Conservation (phyloP, 1,284 basidiomycete genomes). For the Puccinia triticina region DNA sequence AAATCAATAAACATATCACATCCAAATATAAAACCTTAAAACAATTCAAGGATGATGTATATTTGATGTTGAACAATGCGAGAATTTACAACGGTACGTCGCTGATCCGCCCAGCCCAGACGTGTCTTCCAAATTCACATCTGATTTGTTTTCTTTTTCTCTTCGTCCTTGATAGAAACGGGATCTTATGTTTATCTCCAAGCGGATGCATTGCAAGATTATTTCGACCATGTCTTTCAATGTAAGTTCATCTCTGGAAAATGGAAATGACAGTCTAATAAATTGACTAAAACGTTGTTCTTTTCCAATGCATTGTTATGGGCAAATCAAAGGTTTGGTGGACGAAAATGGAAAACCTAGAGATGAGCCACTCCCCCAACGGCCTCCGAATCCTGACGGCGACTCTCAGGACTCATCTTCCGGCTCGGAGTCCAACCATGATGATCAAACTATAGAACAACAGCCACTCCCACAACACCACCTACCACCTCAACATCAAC, state of each 20-base stretch:
- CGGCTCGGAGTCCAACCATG: neutral
- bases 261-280: neutral
- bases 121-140: neutral
- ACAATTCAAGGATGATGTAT: conserved; percentile 59
- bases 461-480: neutral
- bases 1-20: conserved; percentile 59
- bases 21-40: conserved; percentile 58
- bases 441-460: neutral
- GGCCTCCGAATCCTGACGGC: conserved; percentile 35
- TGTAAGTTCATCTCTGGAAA: conserved; percentile 27
- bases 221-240: conserved; percentile 51
- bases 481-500: neutral
- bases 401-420: conserved; percentile 28
- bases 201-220: conserved; percentile 52
- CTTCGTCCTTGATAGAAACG: conserved; percentile 25
- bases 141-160: neutral
- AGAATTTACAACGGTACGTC: conserved; percentile 59
- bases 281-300: neutral
- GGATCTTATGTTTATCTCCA: conserved; percentile 52
- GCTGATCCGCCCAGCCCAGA: too few relatives aligned
- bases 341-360: conserved; percentile 51
- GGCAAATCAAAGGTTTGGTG: conserved; percentile 36
- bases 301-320: neutral
- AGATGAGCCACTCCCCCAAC: conserved; percentile 42
- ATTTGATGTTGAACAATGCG: conserved; percentile 60